Percentiles rank a stretch among this genome's conserved stretches.
These are phyloP conservation scores for Strobilomyces dryophilus DNA, from an alignment of 768 basidiomycete genomes.

Conservation along the genomic window DNA sequence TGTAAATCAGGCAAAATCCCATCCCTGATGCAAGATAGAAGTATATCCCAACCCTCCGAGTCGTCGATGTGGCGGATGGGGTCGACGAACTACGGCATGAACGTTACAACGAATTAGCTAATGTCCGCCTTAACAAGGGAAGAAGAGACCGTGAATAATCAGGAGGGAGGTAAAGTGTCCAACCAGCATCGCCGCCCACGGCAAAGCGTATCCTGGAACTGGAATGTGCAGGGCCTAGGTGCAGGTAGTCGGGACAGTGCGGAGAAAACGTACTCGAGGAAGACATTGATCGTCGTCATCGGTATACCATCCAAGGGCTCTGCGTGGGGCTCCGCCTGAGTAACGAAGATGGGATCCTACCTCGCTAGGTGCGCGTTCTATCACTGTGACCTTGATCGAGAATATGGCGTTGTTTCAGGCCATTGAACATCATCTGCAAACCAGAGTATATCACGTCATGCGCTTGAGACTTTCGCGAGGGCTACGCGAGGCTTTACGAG, in stretches of 20 bases:
- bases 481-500: no score
- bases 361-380: conserved; percentile 2
- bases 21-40: conserved; percentile 12
- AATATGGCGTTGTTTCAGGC: no score
- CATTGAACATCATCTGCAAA: no score
- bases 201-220: conserved; percentile 12
- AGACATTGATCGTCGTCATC: neutral
- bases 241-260: neutral
- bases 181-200: conserved; percentile 15
- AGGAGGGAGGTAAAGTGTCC: conserved; percentile 13
- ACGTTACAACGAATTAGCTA: neutral
- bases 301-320: neutral
- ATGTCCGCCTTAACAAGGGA: conserved; percentile 6
- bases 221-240: neutral
- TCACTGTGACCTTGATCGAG: conserved; percentile 5
- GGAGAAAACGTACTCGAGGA: neutral
- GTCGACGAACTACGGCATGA: conserved; percentile 3
- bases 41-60: conserved; percentile 16
- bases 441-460: no score
- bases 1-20: conserved; percentile 16
- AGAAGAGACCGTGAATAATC: conserved; percentile 20
- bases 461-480: no score
- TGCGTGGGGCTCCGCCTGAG: neutral
- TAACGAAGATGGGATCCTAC: neutral
- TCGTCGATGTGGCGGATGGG: conserved; percentile 13